Percentiles rank a stretch among this genome's conserved stretches.
phyloP scores from a whole-genome alignment of 1,139 yeast species.

The Pichia terricola region DNA sequence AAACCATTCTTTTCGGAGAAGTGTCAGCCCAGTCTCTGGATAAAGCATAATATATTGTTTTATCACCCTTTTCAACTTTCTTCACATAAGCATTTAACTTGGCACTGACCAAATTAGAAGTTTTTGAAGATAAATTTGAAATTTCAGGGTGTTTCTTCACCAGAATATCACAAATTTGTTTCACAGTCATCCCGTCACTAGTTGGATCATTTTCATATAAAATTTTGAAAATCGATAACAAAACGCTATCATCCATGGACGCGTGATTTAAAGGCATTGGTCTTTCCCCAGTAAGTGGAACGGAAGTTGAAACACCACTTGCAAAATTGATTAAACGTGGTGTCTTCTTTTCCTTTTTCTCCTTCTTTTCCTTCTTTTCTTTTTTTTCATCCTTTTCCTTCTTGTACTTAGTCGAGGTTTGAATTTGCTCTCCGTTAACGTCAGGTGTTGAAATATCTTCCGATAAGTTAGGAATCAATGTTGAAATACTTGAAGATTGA shows the following conservation, averaged over 20 bases:
- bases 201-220: slow-evolving; percentile 57
- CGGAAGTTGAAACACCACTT: slow-evolving; percentile 66
- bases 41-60: slow-evolving; percentile 57
- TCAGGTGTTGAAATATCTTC: neutral
- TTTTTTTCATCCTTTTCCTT: slow-evolving; percentile 7
- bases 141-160: slow-evolving; percentile 69
- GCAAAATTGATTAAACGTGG: slow-evolving; percentile 38
- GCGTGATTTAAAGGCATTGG: slow-evolving; percentile 61
- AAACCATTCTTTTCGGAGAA: slow-evolving; percentile 80
- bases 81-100: slow-evolving; percentile 77
- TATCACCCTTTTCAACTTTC: slow-evolving; percentile 70
- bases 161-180: slow-evolving; percentile 69
- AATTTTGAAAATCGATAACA: slow-evolving; percentile 63
- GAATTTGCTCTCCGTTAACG: neutral
- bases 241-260: slow-evolving; percentile 65
- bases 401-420: slow-evolving; percentile 1
- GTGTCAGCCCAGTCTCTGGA: slow-evolving; percentile 88
- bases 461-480: neutral
- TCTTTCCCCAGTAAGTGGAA: slow-evolving; percentile 74
- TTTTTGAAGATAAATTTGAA: slow-evolving; percentile 69
- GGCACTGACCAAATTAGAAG: slow-evolving; percentile 75
- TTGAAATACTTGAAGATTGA: neutral
- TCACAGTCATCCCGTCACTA: slow-evolving; percentile 75
- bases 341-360: slow-evolving; percentile 20
- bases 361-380: slow-evolving; percentile 16